Base-by-base conservation (phyloP, 1,139 yeast species). In the Candida buenavistaensis region DNA sequence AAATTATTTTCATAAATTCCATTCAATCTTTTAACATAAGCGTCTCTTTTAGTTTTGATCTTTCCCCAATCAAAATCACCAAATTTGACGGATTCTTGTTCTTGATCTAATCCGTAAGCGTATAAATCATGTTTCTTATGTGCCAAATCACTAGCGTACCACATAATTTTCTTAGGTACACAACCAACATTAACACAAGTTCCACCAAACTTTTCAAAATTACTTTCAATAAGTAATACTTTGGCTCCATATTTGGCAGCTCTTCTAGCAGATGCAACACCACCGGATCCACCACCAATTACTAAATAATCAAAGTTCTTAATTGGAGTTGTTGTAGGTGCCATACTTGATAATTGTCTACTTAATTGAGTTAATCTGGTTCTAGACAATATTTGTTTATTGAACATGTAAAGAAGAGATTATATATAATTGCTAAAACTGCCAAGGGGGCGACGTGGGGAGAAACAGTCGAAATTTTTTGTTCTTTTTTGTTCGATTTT, bases 211-310 rank as follows among this genome's bases (percentile, higher is more conserved):
- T 62, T 66, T 38, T 66, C 52, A 40, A 69, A 80, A 39, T 80
- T 78, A 26, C 87, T 79, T 61, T 92, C 98, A 39, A 92, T 73
- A 26, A 92, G 57, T 43, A 90, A 70, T 2, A 94, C 84, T 49
- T 88, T 87, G 21, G 94, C 95, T 17, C 98, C 98, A 51, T 89
- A 80, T 31, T 82, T 78, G 33, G 97, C 96, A 9, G 98, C 98
- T 52, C 97, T 80, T 59, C 99, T 81, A 14, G 97, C 95, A 15
- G 95, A 83, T 13, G 98, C 97, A 31, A 92, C 97, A 48, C 99
- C 99, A 35, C 97, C 99, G 26, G 97, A 88, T n/a, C 99, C 99
- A 43, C 98, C 99, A 32, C 99, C 99, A 50, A 92, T 92, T 41
- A 92, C 98, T 38, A 92, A 71, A 57, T 87, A 92, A 52, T 90